Base-by-base conservation (phyloP, 2,329 filamentous ascomycete genomes). In the Ophiosphaerella herpotricha region DNA sequence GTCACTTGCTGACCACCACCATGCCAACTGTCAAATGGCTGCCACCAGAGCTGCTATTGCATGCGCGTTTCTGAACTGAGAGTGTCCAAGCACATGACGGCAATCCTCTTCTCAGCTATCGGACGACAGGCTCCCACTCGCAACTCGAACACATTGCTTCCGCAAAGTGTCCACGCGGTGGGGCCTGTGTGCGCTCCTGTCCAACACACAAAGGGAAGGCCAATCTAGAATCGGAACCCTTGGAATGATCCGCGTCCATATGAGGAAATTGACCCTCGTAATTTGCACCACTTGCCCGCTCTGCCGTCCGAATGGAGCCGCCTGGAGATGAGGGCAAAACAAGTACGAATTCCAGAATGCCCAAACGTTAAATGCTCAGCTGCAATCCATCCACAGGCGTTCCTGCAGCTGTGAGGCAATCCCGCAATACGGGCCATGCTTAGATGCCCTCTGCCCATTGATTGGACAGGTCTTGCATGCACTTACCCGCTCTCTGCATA, bases 321-420 rank as follows among this genome's bases (percentile, higher is more conserved):
- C 11, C 36, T 12, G 45, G 47, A 49, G n/a, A 34, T 45, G 16
- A 29, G 47, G 32, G 46, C 26, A 39, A 48, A 44, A 55, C 46
- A 43, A 48, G 34, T 35, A 18, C 36, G 32, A 52, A 43, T 57
- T 57, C 48, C 42, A 58, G 51, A 55, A 59, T 34, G 21, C 56
- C 55, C 53, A 21, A 44, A 55, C 42, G 48, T 56, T 46, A 48
- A 44, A 44, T 36, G 34, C 47, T 54, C 57, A 55, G 41, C 54
- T 63, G 57, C 58, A 57, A 50, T 52, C 50, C 55, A 46, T 59
- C 55, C 55, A 54, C 63, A 50, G 60, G 56, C 51, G 70, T 73
- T 72, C 70, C 70, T 73, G 70, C 68, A 72, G 68, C 64, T 63
- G 56, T 63, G 59, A 66, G 66, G 66, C 59, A 57, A 63, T 68